phyloP scores from a whole-genome alignment of 2,329 filamentous ascomycete species.

The Colletotrichum trifolii region DNA sequence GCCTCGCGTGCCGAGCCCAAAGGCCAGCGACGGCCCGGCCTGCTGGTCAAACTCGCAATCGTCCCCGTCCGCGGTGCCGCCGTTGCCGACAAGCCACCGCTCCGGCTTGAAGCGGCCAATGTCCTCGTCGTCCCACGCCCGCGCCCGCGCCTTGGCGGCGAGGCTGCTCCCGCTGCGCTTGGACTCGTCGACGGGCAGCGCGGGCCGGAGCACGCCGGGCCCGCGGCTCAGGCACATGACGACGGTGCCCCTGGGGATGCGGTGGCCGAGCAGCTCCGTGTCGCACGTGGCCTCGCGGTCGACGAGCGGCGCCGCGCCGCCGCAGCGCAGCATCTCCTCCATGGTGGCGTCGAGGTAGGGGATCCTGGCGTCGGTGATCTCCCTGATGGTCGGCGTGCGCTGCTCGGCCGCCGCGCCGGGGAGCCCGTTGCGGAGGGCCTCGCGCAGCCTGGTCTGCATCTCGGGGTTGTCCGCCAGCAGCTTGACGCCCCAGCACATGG shows the following conservation, averaged over 20 bases:
- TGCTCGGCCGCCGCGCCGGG: conserved; percentile 36
- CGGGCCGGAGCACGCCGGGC: conserved; percentile 43
- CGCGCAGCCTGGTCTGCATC: conserved; percentile 19
- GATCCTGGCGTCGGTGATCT: conserved; percentile 42
- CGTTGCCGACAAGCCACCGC: conserved; percentile 47
- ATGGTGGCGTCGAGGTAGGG: conserved; percentile 52
- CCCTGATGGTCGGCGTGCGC: conserved; percentile 44
- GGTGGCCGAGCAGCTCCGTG: conserved; percentile 47
- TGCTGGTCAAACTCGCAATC: conserved; percentile 43
- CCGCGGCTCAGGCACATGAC: conserved; percentile 44
- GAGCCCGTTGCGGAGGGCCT: conserved; percentile 8
- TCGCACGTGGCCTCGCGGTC: conserved; percentile 45
- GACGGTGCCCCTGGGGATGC: conserved; percentile 48
- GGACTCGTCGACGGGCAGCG: conserved; percentile 42
- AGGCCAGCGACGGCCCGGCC: conserved; percentile 50
- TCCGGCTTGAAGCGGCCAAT: conserved; percentile 48
- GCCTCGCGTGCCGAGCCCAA: conserved; percentile 49
- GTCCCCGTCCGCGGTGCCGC: background rate
- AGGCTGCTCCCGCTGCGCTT: conserved; percentile 41
- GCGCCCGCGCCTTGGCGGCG: conserved; percentile 40
- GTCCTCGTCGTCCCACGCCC: conserved; percentile 46
- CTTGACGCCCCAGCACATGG: conserved; percentile 45
- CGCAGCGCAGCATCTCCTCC: conserved; percentile 49
- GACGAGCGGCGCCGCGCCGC: conserved; percentile 44
- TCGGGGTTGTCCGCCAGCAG: conserved; percentile 26